Evolutionary conservation across 1,284 basidiomycete genomes (phyloP).

Genomic region (Testicularia cyperi): DNA sequence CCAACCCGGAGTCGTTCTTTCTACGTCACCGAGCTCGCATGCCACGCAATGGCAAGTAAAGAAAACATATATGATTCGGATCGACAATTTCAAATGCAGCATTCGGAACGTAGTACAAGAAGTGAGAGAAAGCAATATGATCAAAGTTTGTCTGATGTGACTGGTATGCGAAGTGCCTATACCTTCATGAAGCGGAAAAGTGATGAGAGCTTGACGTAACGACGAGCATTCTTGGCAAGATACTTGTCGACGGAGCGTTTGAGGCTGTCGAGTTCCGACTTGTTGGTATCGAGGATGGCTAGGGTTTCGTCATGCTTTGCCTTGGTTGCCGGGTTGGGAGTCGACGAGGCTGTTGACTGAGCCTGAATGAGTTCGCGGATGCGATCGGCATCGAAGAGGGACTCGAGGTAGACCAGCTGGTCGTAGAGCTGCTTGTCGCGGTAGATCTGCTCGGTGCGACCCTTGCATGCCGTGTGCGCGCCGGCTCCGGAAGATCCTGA

Average conservation of each 20-base stretch:
- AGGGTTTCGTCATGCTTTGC: conserved; percentile 29
- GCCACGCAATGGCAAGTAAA: too few species aligned
- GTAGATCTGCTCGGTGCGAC: conserved; percentile 35
- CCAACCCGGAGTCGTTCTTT: too few species aligned
- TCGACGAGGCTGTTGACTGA: too few species aligned
- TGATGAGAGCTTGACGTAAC: conserved; percentile 51
- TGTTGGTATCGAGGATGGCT: conserved; percentile 29
- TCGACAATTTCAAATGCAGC: too few species aligned
- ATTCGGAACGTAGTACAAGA: too few species aligned
- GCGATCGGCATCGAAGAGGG: conserved; percentile 41
- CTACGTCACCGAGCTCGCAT: too few species aligned
- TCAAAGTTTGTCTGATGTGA: too few species aligned
- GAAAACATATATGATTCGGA: too few species aligned
- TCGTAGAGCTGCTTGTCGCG: conserved; percentile 55
- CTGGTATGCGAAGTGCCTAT: too few species aligned
- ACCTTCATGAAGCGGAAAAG: conserved; percentile 55
- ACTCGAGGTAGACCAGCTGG: conserved; percentile 53
- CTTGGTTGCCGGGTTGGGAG: conserved; percentile 2
- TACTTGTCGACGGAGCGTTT: conserved; percentile 42
- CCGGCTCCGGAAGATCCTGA: conserved; percentile 1
- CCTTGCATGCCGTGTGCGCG: conserved; percentile 33
- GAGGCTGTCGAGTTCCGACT: conserved; percentile 17
- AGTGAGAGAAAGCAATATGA: too few species aligned
- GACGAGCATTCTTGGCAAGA: conserved; percentile 47
- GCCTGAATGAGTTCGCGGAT: conserved; percentile 14